These are phyloP conservation scores for Xylaria curta DNA, from an alignment of 495 filamentous ascomycete species.

Conservation along the genomic window DNA sequence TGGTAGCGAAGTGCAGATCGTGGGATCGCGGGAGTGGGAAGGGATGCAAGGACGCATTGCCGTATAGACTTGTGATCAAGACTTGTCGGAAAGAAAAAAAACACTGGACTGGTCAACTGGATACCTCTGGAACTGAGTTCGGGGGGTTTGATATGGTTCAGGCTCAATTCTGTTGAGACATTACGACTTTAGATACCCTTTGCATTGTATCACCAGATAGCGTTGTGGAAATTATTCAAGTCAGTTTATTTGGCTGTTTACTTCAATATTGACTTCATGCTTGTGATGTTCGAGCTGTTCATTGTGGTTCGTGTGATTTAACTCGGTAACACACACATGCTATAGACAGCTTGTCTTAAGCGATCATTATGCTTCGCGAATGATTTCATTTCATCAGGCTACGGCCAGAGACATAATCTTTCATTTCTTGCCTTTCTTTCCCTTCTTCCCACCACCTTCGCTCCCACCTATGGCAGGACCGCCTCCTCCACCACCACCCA, in stretches of 20 bases:
- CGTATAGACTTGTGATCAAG: slow-evolving; percentile 15
- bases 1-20: slow-evolving; percentile 47
- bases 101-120: neutral
- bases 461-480: slow-evolving; percentile 34
- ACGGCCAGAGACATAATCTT: neutral
- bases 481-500: slow-evolving; percentile 33
- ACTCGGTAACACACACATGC: neutral
- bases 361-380: neutral
- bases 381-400: neutral
- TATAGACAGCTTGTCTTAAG: neutral
- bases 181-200: slow-evolving; percentile 31
- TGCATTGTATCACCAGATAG: slow-evolving; percentile 28
- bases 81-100: neutral
- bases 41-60: slow-evolving; percentile 33
- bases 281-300: neutral
- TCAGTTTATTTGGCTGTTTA: slow-evolving; percentile 6
- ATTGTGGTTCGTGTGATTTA: slow-evolving; percentile 13
- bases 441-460: slow-evolving; percentile 43
- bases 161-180: neutral
- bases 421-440: slow-evolving; percentile 57
- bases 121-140: slow-evolving; percentile 2
- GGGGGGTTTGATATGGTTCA: neutral
- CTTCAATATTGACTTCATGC: neutral
- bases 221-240: slow-evolving; percentile 9
- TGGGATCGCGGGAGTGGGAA: slow-evolving; percentile 52